Evolutionary conservation across 495 filamentous ascomycete species (phyloP).

Genomic region (Aspergillus affinis): DNA sequence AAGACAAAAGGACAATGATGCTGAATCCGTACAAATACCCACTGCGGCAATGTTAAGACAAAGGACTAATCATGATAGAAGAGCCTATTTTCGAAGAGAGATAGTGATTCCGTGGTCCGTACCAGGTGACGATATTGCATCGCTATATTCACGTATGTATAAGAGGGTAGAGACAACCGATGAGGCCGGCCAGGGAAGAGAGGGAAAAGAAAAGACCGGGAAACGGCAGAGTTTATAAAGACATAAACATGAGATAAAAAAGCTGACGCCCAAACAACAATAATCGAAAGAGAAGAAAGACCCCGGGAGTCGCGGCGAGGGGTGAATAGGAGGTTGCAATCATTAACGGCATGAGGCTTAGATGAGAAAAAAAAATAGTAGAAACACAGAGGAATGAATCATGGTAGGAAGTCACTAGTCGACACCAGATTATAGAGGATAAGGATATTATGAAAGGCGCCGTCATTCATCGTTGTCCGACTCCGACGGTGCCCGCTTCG

Average conservation of each 20-base stretch:
- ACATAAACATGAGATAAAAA: neutral
- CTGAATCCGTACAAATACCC: neutral
- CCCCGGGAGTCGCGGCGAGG: neutral
- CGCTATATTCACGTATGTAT: neutral
- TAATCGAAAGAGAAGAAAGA: no score
- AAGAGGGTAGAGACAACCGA: neutral
- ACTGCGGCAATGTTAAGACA: neutral
- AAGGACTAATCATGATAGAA: neutral
- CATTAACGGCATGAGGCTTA: neutral
- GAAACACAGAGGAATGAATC: neutral
- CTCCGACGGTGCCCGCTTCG: conserved; percentile 25
- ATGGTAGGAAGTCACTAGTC: neutral
- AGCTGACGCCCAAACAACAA: neutral
- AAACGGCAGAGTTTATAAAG: neutral
- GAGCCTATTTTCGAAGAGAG: neutral
- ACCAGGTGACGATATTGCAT: neutral
- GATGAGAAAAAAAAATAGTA: neutral
- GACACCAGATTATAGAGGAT: neutral
- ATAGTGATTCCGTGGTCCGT: neutral
- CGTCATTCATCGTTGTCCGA: conserved; percentile 15
- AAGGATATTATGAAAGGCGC: conserved; percentile 1
- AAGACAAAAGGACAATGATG: neutral
- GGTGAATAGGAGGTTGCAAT: neutral
- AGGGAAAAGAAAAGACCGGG: no score
- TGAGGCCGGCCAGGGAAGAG: no score